These are phyloP conservation scores for Oemleria cerasiformis DNA, from an alignment of 306 rosid genomes.

Conservation along the genomic window DNA sequence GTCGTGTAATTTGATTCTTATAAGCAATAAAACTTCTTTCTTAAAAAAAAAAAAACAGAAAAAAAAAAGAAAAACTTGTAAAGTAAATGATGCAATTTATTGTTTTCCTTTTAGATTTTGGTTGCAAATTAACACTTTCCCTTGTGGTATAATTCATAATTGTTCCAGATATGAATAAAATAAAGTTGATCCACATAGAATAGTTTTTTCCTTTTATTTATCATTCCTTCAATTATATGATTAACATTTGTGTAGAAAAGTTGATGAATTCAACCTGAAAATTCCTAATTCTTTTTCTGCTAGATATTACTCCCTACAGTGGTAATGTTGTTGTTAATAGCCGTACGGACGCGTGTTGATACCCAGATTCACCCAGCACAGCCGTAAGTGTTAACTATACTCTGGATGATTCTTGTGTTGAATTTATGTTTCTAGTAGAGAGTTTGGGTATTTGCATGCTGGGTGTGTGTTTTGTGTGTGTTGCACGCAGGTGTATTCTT, in stretches of 20 bases:
- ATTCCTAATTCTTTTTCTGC: slow-evolving; percentile 23
- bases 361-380: slow-evolving; percentile 82
- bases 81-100: not conserved
- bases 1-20: too few species aligned
- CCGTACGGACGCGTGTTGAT: slow-evolving; percentile 77
- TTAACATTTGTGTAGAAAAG: not conserved
- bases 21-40: too few species aligned
- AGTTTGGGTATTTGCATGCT: not conserved
- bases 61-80: too few species aligned
- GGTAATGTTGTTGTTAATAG: slow-evolving; percentile 77
- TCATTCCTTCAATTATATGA: not conserved
- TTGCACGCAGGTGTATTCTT: not conserved
- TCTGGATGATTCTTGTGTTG: not conserved
- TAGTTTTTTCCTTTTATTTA: not conserved
- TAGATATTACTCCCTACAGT: slow-evolving; percentile 94
- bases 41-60: too few species aligned
- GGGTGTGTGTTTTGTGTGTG: not conserved
- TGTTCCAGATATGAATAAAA: not conserved
- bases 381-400: slow-evolving; percentile 53
- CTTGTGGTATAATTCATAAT: not conserved
- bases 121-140: not conserved
- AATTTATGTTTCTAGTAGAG: not conserved
- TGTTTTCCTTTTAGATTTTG: not conserved
- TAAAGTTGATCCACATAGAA: not conserved
- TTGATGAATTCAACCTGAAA: slow-evolving; percentile 18